Evolutionary conservation across 2,329 filamentous ascomycete species (phyloP).

Genomic region (Fusarium bulbicola): DNA sequence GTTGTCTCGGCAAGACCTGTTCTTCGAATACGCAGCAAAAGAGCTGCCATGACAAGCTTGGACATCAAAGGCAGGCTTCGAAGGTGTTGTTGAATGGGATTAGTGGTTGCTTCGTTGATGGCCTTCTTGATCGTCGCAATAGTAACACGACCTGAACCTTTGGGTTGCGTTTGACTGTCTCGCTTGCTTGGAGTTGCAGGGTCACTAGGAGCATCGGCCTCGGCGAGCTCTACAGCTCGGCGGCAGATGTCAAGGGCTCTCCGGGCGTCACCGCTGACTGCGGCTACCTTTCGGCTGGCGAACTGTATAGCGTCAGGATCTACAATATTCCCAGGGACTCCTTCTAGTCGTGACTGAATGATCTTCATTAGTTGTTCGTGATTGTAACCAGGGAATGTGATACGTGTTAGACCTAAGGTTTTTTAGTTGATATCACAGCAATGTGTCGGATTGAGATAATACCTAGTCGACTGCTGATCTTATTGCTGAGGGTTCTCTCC

Average conservation of each 20-base stretch:
- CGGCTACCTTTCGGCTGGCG: constrained; percentile 93
- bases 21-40: constrained; percentile 80
- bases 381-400: constrained; percentile 97
- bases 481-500: constrained; percentile 95
- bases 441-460: constrained; percentile 33
- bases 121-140: constrained; percentile 94
- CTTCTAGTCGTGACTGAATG: constrained; percentile 90
- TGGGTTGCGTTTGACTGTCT: constrained; percentile 40
- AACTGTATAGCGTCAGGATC: constrained; percentile 95
- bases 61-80: constrained; percentile 81
- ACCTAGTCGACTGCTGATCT: constrained; percentile 90
- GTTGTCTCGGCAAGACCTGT: constrained; percentile 89
- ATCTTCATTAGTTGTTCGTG: constrained; percentile 98
- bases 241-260: constrained; percentile 95
- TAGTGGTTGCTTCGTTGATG: constrained; percentile 94
- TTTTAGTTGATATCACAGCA: background rate
- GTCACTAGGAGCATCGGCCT: constrained; percentile 68
- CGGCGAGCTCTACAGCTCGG: constrained; percentile 92
- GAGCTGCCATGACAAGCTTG: constrained; percentile 85
- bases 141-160: constrained; percentile 71
- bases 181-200: constrained; percentile 71
- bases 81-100: constrained; percentile 89
- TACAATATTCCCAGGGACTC: constrained; percentile 88
- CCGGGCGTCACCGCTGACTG: constrained; percentile 92
- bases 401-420: constrained; percentile 76